These are phyloP conservation scores for Psilocybe subaeruginosa DNA, from an alignment of 768 basidiomycete genomes.

Conservation along the genomic window DNA sequence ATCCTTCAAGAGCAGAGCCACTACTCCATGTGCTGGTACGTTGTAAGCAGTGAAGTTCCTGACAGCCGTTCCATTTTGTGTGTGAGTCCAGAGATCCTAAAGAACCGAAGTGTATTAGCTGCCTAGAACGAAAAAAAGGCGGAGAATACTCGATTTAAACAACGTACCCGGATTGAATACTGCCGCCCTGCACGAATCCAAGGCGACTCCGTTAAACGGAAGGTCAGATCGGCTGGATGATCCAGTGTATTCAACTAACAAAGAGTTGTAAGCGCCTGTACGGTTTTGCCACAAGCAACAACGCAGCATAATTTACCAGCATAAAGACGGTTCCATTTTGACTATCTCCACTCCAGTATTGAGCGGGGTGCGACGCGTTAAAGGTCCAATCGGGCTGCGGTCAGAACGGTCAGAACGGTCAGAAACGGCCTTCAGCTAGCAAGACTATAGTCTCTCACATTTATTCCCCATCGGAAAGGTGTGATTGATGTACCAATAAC, in stretches of 20 bases:
- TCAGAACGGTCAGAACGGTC: background rate
- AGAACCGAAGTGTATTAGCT: background rate
- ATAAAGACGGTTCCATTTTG: slow-evolving; percentile 70
- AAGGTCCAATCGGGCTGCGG: slow-evolving; percentile 44
- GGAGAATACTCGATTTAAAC: background rate
- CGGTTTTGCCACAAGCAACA: background rate
- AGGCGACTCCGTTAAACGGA: slow-evolving; percentile 68
- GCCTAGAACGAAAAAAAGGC: background rate
- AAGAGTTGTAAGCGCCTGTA: slow-evolving; percentile 1
- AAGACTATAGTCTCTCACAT: slow-evolving; percentile 41
- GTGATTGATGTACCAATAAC: slow-evolving; percentile 61
- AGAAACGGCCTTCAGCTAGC: background rate
- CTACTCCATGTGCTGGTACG: slow-evolving; percentile 72
- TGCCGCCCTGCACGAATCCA: slow-evolving; percentile 71
- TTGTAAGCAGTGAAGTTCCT: slow-evolving; percentile 54
- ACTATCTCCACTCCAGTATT: slow-evolving; percentile 71
- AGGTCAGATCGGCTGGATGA: slow-evolving; percentile 57
- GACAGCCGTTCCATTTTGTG: slow-evolving; percentile 66
- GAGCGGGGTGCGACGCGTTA: slow-evolving; percentile 57
- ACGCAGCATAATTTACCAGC: slow-evolving; percentile 46
- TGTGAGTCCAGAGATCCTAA: slow-evolving; percentile 76
- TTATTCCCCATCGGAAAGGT: slow-evolving; percentile 73
- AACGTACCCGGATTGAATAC: slow-evolving; percentile 63
- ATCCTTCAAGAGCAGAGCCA: slow-evolving; percentile 66
- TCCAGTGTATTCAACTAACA: slow-evolving; percentile 62